Conservation (phyloP, 176 grass and related monocot genomes). For the Leersia perrieri region DNA sequence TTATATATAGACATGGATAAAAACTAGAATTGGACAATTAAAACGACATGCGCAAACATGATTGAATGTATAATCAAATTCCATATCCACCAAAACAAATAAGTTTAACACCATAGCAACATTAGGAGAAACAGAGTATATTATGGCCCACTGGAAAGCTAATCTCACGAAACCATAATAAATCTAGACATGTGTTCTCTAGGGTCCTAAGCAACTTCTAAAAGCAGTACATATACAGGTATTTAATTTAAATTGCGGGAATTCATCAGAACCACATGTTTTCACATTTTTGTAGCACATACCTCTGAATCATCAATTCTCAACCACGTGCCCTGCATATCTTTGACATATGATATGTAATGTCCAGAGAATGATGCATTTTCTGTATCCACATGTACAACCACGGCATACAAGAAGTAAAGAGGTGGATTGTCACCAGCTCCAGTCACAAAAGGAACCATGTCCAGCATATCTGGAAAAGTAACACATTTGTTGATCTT, state of each 20-base stretch:
- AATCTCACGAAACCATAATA: slow-evolving; percentile 4
- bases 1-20: not conserved
- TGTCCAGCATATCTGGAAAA: slow-evolving; percentile 98
- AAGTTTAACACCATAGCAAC: slow-evolving; percentile 13
- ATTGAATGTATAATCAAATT: not conserved
- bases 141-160: not conserved
- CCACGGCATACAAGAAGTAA: slow-evolving; percentile 89
- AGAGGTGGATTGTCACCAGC: slow-evolving; percentile 88
- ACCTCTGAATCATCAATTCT: slow-evolving; percentile 98
- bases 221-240: slow-evolving; percentile 1
- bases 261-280: not conserved
- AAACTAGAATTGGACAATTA: not conserved
- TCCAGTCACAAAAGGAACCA: slow-evolving; percentile 95
- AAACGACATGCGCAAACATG: not conserved
- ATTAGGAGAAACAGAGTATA: not conserved
- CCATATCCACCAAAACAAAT: slow-evolving; percentile 9
- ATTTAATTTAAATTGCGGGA: slow-evolving; percentile 30
- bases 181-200: slow-evolving; percentile 12
- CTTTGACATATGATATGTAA: slow-evolving; percentile 94
- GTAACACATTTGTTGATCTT: slow-evolving; percentile 99
- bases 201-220: not conserved
- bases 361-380: slow-evolving; percentile 98
- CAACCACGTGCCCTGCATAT: slow-evolving; percentile 97
- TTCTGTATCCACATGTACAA: slow-evolving; percentile 92
- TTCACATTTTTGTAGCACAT: slow-evolving; percentile 12